phyloP scores from a whole-genome alignment of 192 early-diverging fungal genomes.

The Coemansia sp. region DNA sequence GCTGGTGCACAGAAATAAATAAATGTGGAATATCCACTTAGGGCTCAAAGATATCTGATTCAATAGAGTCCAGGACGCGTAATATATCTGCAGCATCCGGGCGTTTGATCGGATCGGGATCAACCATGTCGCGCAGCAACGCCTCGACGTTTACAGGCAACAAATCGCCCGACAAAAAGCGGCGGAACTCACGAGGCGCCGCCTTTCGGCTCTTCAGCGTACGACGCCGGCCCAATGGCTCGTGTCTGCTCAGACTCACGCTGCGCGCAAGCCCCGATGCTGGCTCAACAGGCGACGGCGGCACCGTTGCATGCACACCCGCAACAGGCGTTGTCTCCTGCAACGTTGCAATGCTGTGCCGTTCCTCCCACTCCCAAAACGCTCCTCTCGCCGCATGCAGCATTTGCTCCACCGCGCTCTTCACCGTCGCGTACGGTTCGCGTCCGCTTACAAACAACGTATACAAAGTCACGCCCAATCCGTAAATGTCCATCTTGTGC shows the following conservation, averaged over 20 bases:
- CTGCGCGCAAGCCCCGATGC: not conserved
- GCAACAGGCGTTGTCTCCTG: conserved; percentile 13
- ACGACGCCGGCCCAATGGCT: conserved; percentile 33
- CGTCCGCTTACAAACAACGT: conserved; percentile 58
- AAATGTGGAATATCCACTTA: not conserved
- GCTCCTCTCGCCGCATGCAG: conserved; percentile 60
- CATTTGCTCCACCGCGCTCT: conserved; percentile 63
- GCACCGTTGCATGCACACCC: not conserved
- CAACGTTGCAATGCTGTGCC: conserved; percentile 33
- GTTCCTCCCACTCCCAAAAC: conserved; percentile 64
- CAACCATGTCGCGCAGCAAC: conserved; percentile 41
- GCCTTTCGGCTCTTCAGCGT: conserved; percentile 37
- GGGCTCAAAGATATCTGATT: conserved; percentile 48
- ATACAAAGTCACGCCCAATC: conserved; percentile 60
- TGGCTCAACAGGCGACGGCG: not conserved
- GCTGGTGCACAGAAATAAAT: too few relatives aligned
- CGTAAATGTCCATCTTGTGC: conserved; percentile 58
- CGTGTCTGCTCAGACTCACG: conserved; percentile 14
- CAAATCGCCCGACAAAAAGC: conserved; percentile 43
- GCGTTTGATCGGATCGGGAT: conserved; percentile 34
- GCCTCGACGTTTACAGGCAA: conserved; percentile 38
- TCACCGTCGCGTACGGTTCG: conserved; percentile 59
- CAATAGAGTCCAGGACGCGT: conserved; percentile 35
- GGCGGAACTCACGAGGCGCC: conserved; percentile 39
- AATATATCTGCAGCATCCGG: conserved; percentile 46